Base-by-base conservation (phyloP, 805 yeast species). In the Vanderwaltozyma tropicalis region DNA sequence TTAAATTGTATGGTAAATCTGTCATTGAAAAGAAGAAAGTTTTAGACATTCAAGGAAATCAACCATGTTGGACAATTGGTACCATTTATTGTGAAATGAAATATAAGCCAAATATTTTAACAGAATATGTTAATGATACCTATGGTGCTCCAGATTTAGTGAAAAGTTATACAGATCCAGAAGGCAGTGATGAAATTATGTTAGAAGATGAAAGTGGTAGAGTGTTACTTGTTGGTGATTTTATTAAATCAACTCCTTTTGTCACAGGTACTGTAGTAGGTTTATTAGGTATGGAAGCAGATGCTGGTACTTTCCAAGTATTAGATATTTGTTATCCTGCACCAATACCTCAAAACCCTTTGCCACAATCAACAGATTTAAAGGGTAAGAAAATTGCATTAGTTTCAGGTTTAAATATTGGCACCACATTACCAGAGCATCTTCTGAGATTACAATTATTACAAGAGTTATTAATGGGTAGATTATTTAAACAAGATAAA, bases 131-230 rank as follows among this genome's bases (percentile, higher is more conserved):
- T 24, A 71, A 70, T 37, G 71, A 66, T 33, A 55, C 61, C 11
- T 63, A 58, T 41, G 67, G 71, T 45, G 70, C 60, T 25, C 72
- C 66, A 2, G 61, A 44, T 53, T 46, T 49, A 52, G 67, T 54
- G 40, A 58, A 36, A 50, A 63, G 75, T 21, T 80, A 80, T 42
- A 62, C 69, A 8, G 80, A 75, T 46, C 71, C 76, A 0, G 69
- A 63, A 22, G 62, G 63, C 5, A 57, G 72, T 13, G 84, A 79
- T 51, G 72, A 69, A 45, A 52, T 83, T 20, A 76, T 78, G 79
- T 56, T 92, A 26, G 97, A 92, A 57, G 98, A 92, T 60, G 96
- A 87, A 51, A 77, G 87, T 39, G 98, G 98, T 3, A 67, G 98
- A 35, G 79, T 94, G 6, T 57, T 76, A 24, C 61, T 92, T 17